A percentile compares a stretch with the other conserved stretches of the same genome.
These are phyloP conservation scores for Penicillium atrosanguineum DNA, from an alignment of 495 filamentous ascomycete genomes.

Conservation along the genomic window DNA sequence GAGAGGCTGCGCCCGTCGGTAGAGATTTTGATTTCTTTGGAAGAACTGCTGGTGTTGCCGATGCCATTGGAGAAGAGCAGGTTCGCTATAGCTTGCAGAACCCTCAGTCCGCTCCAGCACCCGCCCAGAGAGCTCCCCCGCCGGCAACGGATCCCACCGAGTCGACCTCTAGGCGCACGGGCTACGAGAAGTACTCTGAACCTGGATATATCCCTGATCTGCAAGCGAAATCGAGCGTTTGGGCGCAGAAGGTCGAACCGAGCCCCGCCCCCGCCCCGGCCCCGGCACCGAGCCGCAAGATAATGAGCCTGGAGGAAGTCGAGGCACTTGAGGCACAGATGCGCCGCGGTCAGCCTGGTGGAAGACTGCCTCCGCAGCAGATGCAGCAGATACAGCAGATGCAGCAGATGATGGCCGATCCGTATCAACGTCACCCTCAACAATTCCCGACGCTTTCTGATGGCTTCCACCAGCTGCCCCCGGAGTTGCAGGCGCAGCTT, in stretches of 20 bases:
- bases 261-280: conserved; percentile 15
- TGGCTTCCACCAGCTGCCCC: conserved; percentile 36
- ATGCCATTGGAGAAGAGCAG: conserved; percentile 87
- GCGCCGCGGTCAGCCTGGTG: conserved; percentile 59
- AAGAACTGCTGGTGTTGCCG: conserved; percentile 78
- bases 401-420: conserved; percentile 29
- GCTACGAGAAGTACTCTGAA: conserved; percentile 85
- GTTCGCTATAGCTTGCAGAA: conserved; percentile 70
- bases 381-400: conserved; percentile 29
- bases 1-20: conserved; percentile 54
- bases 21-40: conserved; percentile 98
- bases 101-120: conserved; percentile 41
- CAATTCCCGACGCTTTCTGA: conserved; percentile 41
- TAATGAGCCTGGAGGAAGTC: conserved; percentile 96
- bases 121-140: conserved; percentile 15
- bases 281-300: conserved; percentile 48
- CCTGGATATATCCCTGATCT: conserved; percentile 77
- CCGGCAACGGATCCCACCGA: conserved; percentile 14
- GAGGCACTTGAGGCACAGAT: conserved; percentile 96
- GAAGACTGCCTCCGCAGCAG: conserved; percentile 35
- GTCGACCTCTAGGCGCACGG: conserved; percentile 57
- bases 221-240: conserved; percentile 88
- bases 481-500: conserved; percentile 54
- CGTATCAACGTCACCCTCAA: conserved; percentile 40
- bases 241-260: conserved; percentile 63